Evolutionary conservation across 2,329 filamentous ascomycete species (phyloP).

Genomic region (Metarhizium sp.): DNA sequence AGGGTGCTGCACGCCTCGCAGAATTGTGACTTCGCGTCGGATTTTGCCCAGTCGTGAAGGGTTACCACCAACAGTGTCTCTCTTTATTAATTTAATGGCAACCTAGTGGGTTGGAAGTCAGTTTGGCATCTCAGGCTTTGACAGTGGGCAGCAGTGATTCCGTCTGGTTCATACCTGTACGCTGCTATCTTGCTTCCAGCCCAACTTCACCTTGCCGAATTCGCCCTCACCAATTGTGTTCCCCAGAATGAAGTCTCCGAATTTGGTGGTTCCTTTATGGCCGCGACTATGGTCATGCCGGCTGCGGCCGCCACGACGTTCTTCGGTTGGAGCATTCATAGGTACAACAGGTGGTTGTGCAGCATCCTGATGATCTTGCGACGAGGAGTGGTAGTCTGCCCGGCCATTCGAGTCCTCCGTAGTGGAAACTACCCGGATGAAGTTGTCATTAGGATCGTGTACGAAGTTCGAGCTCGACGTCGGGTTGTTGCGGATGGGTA

Average conservation of each 20-base stretch:
- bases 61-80: conserved; percentile 82
- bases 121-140: background rate
- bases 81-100: conserved; percentile 94
- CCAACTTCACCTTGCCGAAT: conserved; percentile 97
- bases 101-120: conserved; percentile 43
- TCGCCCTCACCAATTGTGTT: conserved; percentile 96
- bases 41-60: conserved; percentile 90
- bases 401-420: conserved; percentile 22
- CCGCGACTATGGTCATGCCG: conserved; percentile 46
- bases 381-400: conserved; percentile 13
- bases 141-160: background rate
- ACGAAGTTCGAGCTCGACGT: conserved; percentile 45
- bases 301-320: conserved; percentile 41
- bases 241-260: conserved; percentile 91
- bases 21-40: conserved; percentile 89
- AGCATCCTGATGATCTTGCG: conserved; percentile 29
- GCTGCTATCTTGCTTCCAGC: conserved; percentile 92
- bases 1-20: conserved; percentile 79
- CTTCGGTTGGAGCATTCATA: conserved; percentile 34
- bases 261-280: conserved; percentile 65
- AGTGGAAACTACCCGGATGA: conserved; percentile 58
- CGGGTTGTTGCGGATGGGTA: conserved; percentile 36
- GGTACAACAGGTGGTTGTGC: conserved; percentile 35
- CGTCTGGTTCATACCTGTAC: conserved; percentile 51
- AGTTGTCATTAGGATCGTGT: conserved; percentile 68